Base-by-base conservation (phyloP, 176 grass and related monocot genomes). In the Paspalum vaginatum region DNA sequence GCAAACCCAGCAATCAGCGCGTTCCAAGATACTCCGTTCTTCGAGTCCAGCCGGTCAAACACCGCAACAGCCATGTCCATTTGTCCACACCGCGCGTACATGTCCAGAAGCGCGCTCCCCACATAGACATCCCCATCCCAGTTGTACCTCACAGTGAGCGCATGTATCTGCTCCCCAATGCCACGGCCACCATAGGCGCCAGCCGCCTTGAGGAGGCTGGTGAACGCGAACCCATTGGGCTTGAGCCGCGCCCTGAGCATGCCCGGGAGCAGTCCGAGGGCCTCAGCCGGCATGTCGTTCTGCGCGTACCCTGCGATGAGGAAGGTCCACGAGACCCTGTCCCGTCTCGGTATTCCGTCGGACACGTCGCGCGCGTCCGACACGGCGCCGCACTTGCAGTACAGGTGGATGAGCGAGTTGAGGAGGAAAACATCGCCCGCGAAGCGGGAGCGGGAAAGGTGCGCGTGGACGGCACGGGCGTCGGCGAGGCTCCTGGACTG, bases 11-110 rank as follows among this genome's bases (percentile, higher is more conserved):
- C 80, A 10, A 94, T 94, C 75, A 94, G 44, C 0, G 86, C 91
- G 42, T 88, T 94, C 91, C 91, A 94, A 4, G 91, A 88, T 7
- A 94, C 88, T 66, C 32, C 91, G 18, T 94, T 94, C 88, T 60
- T 94, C 0, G 85, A 94, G 48, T 83, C 70, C 26, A 94, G 80
- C 8, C 7, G 26, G 67, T 88, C 75, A 61, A 94, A 91, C 63
- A 94, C 83, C 8, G 43, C 44, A 18, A 55, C 51, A 4, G 91
- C 91, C 77, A 78, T 79, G 49, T 84, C 66, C 88, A 91, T 94
- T 42, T 47, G 70, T 41, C 88, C 53, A 11, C 48, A 79, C 46
- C 91, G 88, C 0, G 83, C 83, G 5, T 94, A 94, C 91, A 91
- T 94, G 80, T 91, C 88, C 11, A 94, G 70, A n/a, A 94, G 81